These are phyloP conservation scores for Pseudozyma sp. DNA, from an alignment of 1,284 basidiomycete genomes.

Conservation along the genomic window DNA sequence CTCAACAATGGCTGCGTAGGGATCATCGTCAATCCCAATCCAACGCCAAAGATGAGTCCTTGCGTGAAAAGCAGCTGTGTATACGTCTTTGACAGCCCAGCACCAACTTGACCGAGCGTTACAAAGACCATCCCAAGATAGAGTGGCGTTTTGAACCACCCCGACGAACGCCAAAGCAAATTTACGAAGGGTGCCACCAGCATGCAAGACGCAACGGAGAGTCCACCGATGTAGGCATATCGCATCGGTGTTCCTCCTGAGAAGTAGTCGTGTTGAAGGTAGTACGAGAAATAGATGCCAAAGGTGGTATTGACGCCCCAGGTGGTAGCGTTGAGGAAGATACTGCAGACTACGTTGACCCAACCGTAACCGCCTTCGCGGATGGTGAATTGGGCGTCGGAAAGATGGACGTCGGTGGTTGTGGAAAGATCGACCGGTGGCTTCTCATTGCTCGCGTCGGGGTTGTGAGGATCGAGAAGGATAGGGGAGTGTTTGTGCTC, in stretches of 20 bases:
- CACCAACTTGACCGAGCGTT: conserved; percentile 39
- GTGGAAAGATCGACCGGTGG: conserved; percentile 26
- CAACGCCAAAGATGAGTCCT: conserved; percentile 54
- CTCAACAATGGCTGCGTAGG: conserved; percentile 45
- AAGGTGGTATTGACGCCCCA: conserved; percentile 71
- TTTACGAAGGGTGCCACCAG: conserved; percentile 70
- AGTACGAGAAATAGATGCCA: conserved; percentile 71
- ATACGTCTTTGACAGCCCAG: conserved; percentile 48
- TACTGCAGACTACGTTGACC: conserved; percentile 69
- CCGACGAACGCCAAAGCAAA: conserved; percentile 60
- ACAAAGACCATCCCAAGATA: conserved; percentile 63
- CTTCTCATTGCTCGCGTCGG: not conserved
- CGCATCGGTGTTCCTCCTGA: conserved; percentile 67
- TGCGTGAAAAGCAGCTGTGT: conserved; percentile 56
- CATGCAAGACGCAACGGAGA: conserved; percentile 68
- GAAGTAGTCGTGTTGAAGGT: conserved; percentile 70
- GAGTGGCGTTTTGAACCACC: conserved; percentile 68
- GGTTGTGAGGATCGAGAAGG: not conserved
- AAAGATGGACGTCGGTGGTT: conserved; percentile 31
- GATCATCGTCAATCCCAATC: conserved; percentile 55
- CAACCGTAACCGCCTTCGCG: conserved; percentile 71
- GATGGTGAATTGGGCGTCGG: conserved; percentile 46
- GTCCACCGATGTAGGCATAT: conserved; percentile 71
- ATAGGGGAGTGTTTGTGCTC: not conserved
- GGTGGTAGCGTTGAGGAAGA: conserved; percentile 66